Base-by-base conservation (phyloP, 495 filamentous ascomycete genomes). In the Neurospora sp. region DNA sequence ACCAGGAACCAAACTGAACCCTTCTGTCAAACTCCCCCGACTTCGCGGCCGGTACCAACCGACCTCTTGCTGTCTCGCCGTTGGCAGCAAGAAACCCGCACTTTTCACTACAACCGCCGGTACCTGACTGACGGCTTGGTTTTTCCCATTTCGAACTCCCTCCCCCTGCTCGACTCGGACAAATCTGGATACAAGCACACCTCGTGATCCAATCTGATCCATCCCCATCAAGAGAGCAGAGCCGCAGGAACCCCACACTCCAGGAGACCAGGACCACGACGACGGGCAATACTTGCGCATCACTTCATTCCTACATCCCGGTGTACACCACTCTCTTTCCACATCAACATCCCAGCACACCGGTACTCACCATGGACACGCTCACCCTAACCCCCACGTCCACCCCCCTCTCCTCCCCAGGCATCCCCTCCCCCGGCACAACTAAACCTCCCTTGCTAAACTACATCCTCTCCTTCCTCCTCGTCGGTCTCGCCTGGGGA, bases 401-500 rank as follows among this genome's bases (percentile, higher is more conserved):
- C 70, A 10, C 44, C 59, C 38, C 31, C 14, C 14, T 18, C 8
- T 4, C 42, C 18, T 4, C 42, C 18, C 14, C 40, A 16, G 40
- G 14, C 40, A 8, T 23, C 46, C 70, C 69, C 75, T 70, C 75
- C 77, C 59, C 76, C 74, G 38, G 54, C 77, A n/a, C 62, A 76
- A 31, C 31, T 31, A 70, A 76, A 87, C 72, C 77, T 81, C 87
- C 89, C 5, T 81, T 90, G 72, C 86, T 95, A 82, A 93, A 91
- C 82, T 96, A 92, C 85, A 85, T 93, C 73, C 86, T 94, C 70
- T 93, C 92, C 74, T 98, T 98, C 87, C 88, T 98, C 73, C 88
- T 97, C 75, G 93, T 99, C 75, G 94, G 94, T 48, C 84, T 94
- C 70, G 93, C 94, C 78, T 99, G 96, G 95, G 88, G 88, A 20